Base-by-base conservation (phyloP, 2,329 filamentous ascomycete species). In the Clonostachys byssicola region DNA sequence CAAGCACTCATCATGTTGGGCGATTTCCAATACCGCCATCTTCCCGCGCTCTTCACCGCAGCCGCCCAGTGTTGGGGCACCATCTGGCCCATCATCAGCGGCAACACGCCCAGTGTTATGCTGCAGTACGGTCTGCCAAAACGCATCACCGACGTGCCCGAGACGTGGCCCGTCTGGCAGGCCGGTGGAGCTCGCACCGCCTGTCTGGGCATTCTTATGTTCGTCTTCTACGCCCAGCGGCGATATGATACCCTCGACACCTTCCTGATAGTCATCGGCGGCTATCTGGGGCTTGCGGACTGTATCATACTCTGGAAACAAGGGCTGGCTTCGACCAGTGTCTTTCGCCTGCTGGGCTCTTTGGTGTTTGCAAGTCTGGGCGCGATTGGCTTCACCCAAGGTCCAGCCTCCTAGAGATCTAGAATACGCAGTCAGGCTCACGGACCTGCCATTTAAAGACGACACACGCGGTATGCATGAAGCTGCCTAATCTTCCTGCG, bases 181-280 rank as follows among this genome's bases (percentile, higher is more conserved):
- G 51, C 45, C n/a, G 52, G 51, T 13, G 47, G 53, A 18, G 52
- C 51, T n/a, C 54, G 55, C 41, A 56, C 49, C 34, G 47, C 51
- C 20, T 51, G 34, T 40, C 51, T 56, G 2, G 50, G 52, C 40
- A 49, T 56, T n/a, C 47, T 56, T 43, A 53, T 54, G 47, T 52
- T 53, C 36, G 39, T 50, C 38, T 57, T 54, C 47, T 56, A 54
- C 41, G 16, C 23, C 34, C 48, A 50, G 34, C 49, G 51, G 42
- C 47, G 50, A 35, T 56, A 51, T 38, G 55, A 56, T 38, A 47
- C 54, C 4, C 51, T 52, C 18, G 55, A 57, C 42, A 50, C 41
- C 12, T 51, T 56, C 46, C 39, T 53, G 16, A 45, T 47, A 41
- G 40, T 51, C 33, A 52, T 39, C 30, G 47, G 43, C 30, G 44